Conservation (phyloP, 108 stramenopile species). For the Cyclotella sp. region DNA sequence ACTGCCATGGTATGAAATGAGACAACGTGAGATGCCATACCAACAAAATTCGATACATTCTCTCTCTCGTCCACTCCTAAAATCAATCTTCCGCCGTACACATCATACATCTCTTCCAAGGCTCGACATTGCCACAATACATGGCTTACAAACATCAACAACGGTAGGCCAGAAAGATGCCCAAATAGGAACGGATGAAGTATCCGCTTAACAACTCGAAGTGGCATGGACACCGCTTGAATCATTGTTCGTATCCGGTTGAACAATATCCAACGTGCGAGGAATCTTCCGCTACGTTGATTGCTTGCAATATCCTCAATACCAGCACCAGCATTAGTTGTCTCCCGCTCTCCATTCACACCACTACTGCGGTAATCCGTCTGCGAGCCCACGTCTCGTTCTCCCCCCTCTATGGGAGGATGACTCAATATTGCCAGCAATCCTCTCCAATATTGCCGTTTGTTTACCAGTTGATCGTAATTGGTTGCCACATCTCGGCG, state of each 20-base stretch:
- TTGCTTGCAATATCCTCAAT: not conserved
- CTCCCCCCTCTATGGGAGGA: slow-evolving; percentile 54
- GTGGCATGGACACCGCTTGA: not conserved
- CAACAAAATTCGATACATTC: slow-evolving; percentile 6
- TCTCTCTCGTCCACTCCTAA: slow-evolving; percentile 20
- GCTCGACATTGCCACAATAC: slow-evolving; percentile 73
- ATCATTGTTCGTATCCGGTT: not conserved
- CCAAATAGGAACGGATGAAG: slow-evolving; percentile 45
- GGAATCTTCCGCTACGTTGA: not conserved
- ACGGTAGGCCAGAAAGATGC: slow-evolving; percentile 56
- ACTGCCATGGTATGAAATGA: not conserved
- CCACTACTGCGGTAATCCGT: slow-evolving; percentile 1
- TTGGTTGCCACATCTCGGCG: slow-evolving; percentile 43
- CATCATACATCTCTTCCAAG: slow-evolving; percentile 53
- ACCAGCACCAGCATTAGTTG: not conserved
- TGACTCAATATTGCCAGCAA: slow-evolving; percentile 51
- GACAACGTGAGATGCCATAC: slow-evolving; percentile 16
- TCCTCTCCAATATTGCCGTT: slow-evolving; percentile 53
- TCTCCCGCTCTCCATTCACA: slow-evolving; percentile 4
- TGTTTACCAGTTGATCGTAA: slow-evolving; percentile 55
- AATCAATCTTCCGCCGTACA: slow-evolving; percentile 26
- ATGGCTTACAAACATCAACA: slow-evolving; percentile 60
- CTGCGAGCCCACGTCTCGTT: slow-evolving; percentile 3
- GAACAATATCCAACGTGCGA: not conserved
- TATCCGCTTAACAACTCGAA: slow-evolving; percentile 15